Percentiles rank a stretch among this genome's conserved stretches.
Evolutionary conservation across 257 asterid species (phyloP).

Genomic region (Misopates orontium): DNA sequence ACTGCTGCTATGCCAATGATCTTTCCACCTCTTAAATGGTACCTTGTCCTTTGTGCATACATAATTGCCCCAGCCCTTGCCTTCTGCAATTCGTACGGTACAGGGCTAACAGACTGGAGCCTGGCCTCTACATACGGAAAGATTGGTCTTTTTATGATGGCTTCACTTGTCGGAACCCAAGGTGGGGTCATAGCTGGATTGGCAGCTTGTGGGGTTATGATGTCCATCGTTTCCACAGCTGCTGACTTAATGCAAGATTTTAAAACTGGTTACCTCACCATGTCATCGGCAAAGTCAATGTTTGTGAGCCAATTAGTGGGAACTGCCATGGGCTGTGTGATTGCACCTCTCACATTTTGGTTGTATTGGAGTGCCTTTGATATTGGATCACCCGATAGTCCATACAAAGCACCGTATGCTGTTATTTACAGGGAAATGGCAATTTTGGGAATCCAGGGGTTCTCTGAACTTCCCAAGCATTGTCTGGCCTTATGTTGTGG

Average conservation of each 20-base stretch:
- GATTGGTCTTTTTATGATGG: conserved; percentile 86
- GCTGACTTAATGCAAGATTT: conserved; percentile 98
- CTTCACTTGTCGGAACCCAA: conserved; percentile 71
- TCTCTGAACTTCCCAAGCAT: conserved; percentile 89
- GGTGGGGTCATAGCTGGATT: conserved; percentile 93
- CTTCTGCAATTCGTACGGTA: conserved; percentile 92
- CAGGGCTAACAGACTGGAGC: conserved; percentile 96
- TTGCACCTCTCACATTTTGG: conserved; percentile 98
- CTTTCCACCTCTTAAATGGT: conserved; percentile 94
- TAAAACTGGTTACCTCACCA: conserved; percentile 81
- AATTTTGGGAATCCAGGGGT: conserved; percentile 86
- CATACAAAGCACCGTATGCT: conserved; percentile 95
- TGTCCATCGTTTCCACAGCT: conserved; percentile 93
- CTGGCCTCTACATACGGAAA: conserved; percentile 90
- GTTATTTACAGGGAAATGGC: conserved; percentile 94
- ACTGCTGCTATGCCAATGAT: conserved; percentile 70
- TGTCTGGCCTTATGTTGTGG: conserved; percentile 74
- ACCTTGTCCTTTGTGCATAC: conserved; percentile 84
- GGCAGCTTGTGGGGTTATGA: conserved; percentile 96
- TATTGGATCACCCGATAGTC: conserved; percentile 88
- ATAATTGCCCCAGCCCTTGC: conserved; percentile 95
- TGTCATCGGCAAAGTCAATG: conserved; percentile 93
- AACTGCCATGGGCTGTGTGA: conserved; percentile 92
- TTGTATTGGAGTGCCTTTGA: conserved; percentile 89
- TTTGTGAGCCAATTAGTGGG: conserved; percentile 90